phyloP scores from a whole-genome alignment of 495 filamentous ascomycete genomes.

The Neurospora intermedia region DNA sequence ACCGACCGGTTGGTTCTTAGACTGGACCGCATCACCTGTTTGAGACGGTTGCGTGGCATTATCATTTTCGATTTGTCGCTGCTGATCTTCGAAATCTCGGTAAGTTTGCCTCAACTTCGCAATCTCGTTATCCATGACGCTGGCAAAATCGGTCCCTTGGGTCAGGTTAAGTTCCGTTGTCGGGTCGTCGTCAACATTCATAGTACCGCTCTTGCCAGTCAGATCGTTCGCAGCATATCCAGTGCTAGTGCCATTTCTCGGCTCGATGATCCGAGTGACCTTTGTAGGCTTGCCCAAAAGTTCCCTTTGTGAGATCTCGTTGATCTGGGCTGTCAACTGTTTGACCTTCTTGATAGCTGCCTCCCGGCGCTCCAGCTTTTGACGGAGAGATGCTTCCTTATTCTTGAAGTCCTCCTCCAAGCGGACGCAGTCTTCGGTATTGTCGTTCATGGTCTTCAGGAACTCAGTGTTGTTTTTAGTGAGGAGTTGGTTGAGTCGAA shows the following conservation, averaged over 20 bases:
- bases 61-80: slow-evolving; percentile 15
- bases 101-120: slow-evolving; percentile 26
- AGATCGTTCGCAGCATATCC: slow-evolving; percentile 13
- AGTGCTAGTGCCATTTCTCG: slow-evolving; percentile 17
- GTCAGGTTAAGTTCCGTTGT: slow-evolving; percentile 32
- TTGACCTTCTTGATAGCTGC: slow-evolving; percentile 26
- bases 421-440: slow-evolving; percentile 22
- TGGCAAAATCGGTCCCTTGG: slow-evolving; percentile 31
- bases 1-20: slow-evolving; percentile 23
- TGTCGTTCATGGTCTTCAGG: slow-evolving; percentile 15
- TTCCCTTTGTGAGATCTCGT: slow-evolving; percentile 23
- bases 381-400: slow-evolving; percentile 22
- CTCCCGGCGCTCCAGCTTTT: slow-evolving; percentile 25
- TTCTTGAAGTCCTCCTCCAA: slow-evolving; percentile 22
- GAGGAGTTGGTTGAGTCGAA: slow-evolving; percentile 19
- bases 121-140: slow-evolving; percentile 31
- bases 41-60: slow-evolving; percentile 11
- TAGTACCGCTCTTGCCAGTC: slow-evolving; percentile 16
- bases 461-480: slow-evolving; percentile 18
- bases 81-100: slow-evolving; percentile 19
- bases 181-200: slow-evolving; percentile 29
- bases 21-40: slow-evolving; percentile 5
- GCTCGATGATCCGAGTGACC: slow-evolving; percentile 25
- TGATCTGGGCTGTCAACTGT: slow-evolving; percentile 18
- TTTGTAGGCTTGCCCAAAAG: slow-evolving; percentile 24